These are phyloP conservation scores for Astrothelium subdiscretum DNA, from an alignment of 495 filamentous ascomycete genomes.

Conservation along the genomic window DNA sequence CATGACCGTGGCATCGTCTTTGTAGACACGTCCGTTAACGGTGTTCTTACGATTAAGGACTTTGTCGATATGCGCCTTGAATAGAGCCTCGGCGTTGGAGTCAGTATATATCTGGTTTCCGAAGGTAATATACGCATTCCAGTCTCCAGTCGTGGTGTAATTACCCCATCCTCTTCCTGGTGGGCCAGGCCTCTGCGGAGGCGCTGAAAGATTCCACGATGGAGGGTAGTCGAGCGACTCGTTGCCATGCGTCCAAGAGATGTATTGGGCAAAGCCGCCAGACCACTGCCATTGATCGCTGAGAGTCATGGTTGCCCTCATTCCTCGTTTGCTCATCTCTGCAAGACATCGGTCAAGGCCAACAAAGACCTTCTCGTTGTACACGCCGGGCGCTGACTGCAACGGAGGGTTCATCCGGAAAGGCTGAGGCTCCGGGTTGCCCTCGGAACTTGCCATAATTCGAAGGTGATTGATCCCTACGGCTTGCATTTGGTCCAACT, in stretches of 20 bases:
- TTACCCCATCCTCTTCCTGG: constrained; percentile 17
- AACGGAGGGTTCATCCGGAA: constrained; percentile 21
- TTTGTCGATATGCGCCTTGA: constrained; percentile 18
- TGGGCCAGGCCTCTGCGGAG: constrained; percentile 11
- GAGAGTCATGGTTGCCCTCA: constrained; percentile 21
- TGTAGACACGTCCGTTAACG: constrained; percentile 18
- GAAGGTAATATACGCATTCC: constrained; percentile 9
- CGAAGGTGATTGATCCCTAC: constrained; percentile 21
- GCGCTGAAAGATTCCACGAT: constrained; percentile 17
- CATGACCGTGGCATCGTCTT: constrained; percentile 22
- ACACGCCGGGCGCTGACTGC: constrained; percentile 12
- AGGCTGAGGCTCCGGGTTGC: constrained; percentile 16
- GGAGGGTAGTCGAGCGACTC: constrained; percentile 12
- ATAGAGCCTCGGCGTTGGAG: constrained; percentile 12
- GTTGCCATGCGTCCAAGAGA: constrained; percentile 16
- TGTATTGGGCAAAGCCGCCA: constrained; percentile 20
- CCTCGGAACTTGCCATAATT: constrained; percentile 20
- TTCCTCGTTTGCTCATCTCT: constrained; percentile 17
- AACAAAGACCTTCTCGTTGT: constrained; percentile 19
- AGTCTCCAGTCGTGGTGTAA: constrained; percentile 12
- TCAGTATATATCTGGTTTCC: constrained; percentile 18
- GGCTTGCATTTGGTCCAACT: constrained; percentile 20
- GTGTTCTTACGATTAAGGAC: constrained; percentile 17
- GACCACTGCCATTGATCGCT: constrained; percentile 20
- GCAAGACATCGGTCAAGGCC: constrained; percentile 18